Evolutionary conservation across 2,329 filamentous ascomycete species (phyloP).

Genomic region (Colletotrichum filicis): DNA sequence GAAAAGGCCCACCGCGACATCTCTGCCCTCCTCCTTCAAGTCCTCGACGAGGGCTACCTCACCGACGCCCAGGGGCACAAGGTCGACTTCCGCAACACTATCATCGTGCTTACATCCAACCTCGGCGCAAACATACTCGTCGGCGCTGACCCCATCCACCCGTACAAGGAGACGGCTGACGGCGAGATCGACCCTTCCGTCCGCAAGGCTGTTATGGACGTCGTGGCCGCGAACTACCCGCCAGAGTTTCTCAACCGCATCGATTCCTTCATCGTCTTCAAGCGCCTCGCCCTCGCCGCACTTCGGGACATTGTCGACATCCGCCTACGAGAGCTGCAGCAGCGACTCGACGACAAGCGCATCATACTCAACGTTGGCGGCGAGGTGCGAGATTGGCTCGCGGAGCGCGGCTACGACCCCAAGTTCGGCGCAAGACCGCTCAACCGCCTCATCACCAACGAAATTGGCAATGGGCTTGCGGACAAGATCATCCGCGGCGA

Average conservation of each 20-base stretch:
- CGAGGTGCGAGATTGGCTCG: slow-evolving; percentile 85
- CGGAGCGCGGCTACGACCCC: slow-evolving; percentile 89
- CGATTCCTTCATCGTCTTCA: slow-evolving; percentile 97
- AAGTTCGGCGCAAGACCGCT: slow-evolving; percentile 91
- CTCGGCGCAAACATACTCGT: slow-evolving; percentile 93
- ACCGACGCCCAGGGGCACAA: slow-evolving; percentile 97
- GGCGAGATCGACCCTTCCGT: slow-evolving; percentile 79
- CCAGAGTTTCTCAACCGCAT: slow-evolving; percentile 97
- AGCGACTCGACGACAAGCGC: slow-evolving; percentile 83
- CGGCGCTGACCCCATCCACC: slow-evolving; percentile 73
- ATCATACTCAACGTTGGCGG: slow-evolving; percentile 79
- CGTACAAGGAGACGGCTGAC: slow-evolving; percentile 69
- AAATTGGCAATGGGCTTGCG: slow-evolving; percentile 89
- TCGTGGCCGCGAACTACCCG: slow-evolving; percentile 79
- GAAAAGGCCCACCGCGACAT: slow-evolving; percentile 98
- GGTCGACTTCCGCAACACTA: slow-evolving; percentile 95
- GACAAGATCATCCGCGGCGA: slow-evolving; percentile 92
- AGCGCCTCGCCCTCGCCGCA: slow-evolving; percentile 80
- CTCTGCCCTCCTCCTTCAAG: slow-evolving; percentile 89
- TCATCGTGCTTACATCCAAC: slow-evolving; percentile 96
- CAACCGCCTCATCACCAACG: slow-evolving; percentile 88
- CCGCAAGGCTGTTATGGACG: slow-evolving; percentile 86
- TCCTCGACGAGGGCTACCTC: slow-evolving; percentile 94
- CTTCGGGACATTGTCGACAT: slow-evolving; percentile 95
- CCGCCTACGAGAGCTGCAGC: slow-evolving; percentile 84